phyloP scores from a whole-genome alignment of 176 grass and related monocot genomes.

The Paspalum vaginatum region DNA sequence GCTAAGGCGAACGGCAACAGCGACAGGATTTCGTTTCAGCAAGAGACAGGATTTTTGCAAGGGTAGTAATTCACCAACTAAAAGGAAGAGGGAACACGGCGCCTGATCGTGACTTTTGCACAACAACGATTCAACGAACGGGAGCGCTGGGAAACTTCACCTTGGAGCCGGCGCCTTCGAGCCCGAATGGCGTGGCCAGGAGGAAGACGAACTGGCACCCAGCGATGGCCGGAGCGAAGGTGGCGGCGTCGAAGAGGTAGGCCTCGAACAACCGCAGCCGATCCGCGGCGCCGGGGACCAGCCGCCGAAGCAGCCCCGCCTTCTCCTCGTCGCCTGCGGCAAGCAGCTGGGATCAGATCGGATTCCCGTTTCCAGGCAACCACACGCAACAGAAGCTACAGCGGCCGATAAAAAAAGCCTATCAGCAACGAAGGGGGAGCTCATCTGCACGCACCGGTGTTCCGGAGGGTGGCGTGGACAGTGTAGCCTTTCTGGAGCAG shows the following conservation, averaged over 20 bases:
- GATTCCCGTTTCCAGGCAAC: background rate
- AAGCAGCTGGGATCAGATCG: background rate
- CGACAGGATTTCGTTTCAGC: no score
- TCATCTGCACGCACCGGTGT: conserved; percentile 21
- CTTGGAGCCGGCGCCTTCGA: conserved; percentile 39
- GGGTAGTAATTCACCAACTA: no score
- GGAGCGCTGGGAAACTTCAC: background rate
- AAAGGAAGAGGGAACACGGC: no score
- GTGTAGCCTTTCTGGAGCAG: conserved; percentile 45
- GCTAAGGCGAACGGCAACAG: background rate
- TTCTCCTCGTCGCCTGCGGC: conserved; percentile 55
- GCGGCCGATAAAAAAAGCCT: no score
- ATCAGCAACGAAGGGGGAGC: no score
- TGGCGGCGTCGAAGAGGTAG: conserved; percentile 55
- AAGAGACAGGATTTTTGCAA: no score
- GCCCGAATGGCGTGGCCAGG: conserved; percentile 50
- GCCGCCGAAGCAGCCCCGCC: conserved; percentile 39
- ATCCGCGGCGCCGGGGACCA: conserved; percentile 46
- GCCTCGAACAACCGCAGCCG: conserved; percentile 60
- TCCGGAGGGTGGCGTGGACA: conserved; percentile 44
- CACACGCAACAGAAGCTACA: background rate
- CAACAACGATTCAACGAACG: no score
- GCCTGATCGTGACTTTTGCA: background rate
- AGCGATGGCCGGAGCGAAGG: conserved; percentile 57
- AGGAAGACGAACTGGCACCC: conserved; percentile 73